Evolutionary conservation across 306 rosid species (phyloP).

Genomic region (cucumber (Cucumis sativus)): Cucumber_9930_V3 NC_026661.2:5405001-5405500

Average conservation of each 20-base stretch:
- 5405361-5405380: not conserved
- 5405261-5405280: constrained; percentile 77
- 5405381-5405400: constrained; percentile 1
- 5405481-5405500: constrained; percentile 99
- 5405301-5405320: constrained; percentile 97
- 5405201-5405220: constrained; percentile 80
- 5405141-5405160: not conserved
- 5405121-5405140: not conserved
- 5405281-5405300: constrained; percentile 88
- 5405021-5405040: constrained; percentile 66
- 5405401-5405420: constrained; percentile 70
- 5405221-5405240: constrained; percentile 78
- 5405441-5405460: constrained; percentile 98
- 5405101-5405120: constrained; percentile 8
- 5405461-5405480: constrained; percentile 95
- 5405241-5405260: constrained; percentile 74
- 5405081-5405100: constrained; percentile 15
- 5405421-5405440: constrained; percentile 95
- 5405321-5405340: constrained; percentile 63
- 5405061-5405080: constrained; percentile 94
- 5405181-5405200: constrained; percentile 76
- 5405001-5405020: constrained; percentile 71
- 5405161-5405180: constrained; percentile 97
- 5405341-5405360: not conserved
- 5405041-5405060: constrained; percentile 68